Conservation (phyloP, 2,329 filamentous ascomycete genomes). For the Fusarium continuum region DNA sequence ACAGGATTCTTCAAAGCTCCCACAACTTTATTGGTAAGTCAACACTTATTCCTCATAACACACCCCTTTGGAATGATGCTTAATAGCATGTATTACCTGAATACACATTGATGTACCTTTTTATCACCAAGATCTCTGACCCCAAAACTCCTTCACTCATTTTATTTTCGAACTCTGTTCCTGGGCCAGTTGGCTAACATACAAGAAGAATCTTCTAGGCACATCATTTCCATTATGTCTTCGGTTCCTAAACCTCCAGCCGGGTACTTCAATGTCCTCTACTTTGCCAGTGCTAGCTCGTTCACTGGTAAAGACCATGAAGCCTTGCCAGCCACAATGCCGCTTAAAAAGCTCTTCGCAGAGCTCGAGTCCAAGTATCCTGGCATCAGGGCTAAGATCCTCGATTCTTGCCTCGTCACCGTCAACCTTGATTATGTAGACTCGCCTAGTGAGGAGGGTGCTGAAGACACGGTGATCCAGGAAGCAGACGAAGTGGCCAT, state of each 20-base stretch:
- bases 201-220: slow-evolving; percentile 17
- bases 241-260: slow-evolving; percentile 58
- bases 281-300: slow-evolving; percentile 80
- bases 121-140: slow-evolving; percentile 80
- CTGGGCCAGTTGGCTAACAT: slow-evolving; percentile 34
- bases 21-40: slow-evolving; percentile 48
- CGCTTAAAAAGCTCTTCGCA: slow-evolving; percentile 70
- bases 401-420: slow-evolving; percentile 79
- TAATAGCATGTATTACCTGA: slow-evolving; percentile 69
- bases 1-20: slow-evolving; percentile 13
- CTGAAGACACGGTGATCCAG: slow-evolving; percentile 62
- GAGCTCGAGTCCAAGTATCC: slow-evolving; percentile 73
- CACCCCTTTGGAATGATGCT: slow-evolving; percentile 58
- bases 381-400: slow-evolving; percentile 73
- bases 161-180: slow-evolving; percentile 1
- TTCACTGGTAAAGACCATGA: slow-evolving; percentile 76
- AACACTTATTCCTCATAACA: neutral
- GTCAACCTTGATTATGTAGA: slow-evolving; percentile 86
- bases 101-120: slow-evolving; percentile 63
- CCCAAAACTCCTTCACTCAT: slow-evolving; percentile 40
- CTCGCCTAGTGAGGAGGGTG: slow-evolving; percentile 58
- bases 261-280: slow-evolving; percentile 81
- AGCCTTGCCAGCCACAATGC: slow-evolving; percentile 70
- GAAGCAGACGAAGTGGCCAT: slow-evolving; percentile 86
- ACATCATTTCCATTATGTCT: slow-evolving; percentile 43